Conservation (phyloP, 176 grass and related monocot species). For the Raddia distichophylla region DNA sequence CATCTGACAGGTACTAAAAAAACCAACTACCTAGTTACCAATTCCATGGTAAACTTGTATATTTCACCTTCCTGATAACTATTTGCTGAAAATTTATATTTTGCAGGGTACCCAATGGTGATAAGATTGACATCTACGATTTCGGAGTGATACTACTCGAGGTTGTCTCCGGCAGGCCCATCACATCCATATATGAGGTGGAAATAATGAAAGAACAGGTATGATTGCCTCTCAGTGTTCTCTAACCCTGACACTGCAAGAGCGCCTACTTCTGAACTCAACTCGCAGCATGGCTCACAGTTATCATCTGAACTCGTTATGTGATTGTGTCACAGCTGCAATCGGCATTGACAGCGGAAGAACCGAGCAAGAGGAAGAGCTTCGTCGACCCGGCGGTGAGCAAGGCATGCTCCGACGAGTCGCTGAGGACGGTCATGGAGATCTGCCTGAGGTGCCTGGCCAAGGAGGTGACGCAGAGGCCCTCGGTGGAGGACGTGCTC, state of each 20-base stretch:
- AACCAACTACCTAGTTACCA: background rate
- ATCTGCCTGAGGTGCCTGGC: conserved; percentile 80
- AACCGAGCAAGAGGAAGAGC: conserved; percentile 36
- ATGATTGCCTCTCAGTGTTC: background rate
- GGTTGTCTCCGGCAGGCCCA: conserved; percentile 63
- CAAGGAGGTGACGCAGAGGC: conserved; percentile 70
- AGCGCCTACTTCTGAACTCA: conserved; percentile 25
- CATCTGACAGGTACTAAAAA: conserved; percentile 26
- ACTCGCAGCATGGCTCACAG: background rate
- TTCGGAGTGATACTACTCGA: conserved; percentile 85
- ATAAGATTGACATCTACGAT: conserved; percentile 90
- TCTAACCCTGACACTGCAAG: background rate
- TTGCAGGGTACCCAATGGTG: conserved; percentile 50
- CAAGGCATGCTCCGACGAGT: conserved; percentile 65
- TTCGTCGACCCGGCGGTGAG: conserved; percentile 55
- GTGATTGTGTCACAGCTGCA: conserved; percentile 49
- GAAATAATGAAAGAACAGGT: conserved; percentile 75
- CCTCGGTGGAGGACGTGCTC: conserved; percentile 86
- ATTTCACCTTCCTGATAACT: background rate
- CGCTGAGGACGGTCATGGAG: conserved; percentile 75
- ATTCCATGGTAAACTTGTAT: background rate
- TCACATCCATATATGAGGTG: conserved; percentile 60
- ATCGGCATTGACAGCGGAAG: conserved; percentile 56
- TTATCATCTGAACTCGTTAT: background rate
- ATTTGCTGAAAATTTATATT: background rate